Evolutionary conservation across 2,329 filamentous ascomycete genomes (phyloP), one percentile per base, ranked within the genome.

Genomic region (Tothia fuscella): DNA sequence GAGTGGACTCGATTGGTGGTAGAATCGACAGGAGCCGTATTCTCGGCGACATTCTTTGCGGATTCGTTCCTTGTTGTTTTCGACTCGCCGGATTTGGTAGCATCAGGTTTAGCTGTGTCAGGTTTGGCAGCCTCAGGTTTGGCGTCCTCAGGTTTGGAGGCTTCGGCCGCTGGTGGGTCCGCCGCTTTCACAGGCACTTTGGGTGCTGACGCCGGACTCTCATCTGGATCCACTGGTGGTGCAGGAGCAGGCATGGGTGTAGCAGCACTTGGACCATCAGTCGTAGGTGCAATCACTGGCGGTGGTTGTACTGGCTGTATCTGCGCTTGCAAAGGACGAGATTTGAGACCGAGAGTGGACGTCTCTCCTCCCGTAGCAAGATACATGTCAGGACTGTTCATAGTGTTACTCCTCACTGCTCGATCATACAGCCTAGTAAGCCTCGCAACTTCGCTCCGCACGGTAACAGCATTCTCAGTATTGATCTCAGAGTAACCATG

Each of bases 401-500:
- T 30, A 6, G 38, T 45, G 30, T 45, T 45, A n/a, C 22, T 43
- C n/a, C 43, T 21, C 9, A 45, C 32, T 6, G 40, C 43, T 9
- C 34, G 38, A 20, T 45, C 43, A 30, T 45, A 45, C 9, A 45
- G 37, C 22, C 43, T 43, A 3, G 43, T 45, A 12, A 45, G 21
- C 16, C 43, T 14, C 12, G 43, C 43, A n/a, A 45, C 40, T 16
- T 45, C 43, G 10, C 56, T 60, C 2, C 63, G 49, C 1, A 66
- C 62, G n/a, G 60, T 66, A 24, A 66, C 62, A 4, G 50, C 47
- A 19, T 63, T 59, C 25, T 65, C 63, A 2, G 59, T 64, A 39
- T 65, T 62, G 31, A 67, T 64, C 29, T 64, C 64, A 43, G 64
- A 60, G 47, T 66, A 67, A 9, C 64, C 64, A 42, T 67, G 62